phyloP scores from a whole-genome alignment of 352 stramenopile genomes.

The Thalassiosira sp. region DNA sequence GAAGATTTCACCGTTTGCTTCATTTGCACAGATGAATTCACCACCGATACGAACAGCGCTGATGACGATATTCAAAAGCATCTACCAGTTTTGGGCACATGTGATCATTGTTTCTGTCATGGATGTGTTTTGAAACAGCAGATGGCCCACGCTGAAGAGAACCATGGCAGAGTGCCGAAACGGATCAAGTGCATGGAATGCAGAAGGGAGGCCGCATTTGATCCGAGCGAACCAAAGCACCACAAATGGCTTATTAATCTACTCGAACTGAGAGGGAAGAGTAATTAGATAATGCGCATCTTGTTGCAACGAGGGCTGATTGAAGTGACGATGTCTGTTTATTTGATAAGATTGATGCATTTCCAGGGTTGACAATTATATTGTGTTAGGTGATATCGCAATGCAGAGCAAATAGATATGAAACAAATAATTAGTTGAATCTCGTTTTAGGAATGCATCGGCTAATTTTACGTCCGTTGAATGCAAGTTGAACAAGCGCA shows the following conservation, averaged over 20 bases:
- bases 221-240: not conserved
- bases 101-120: conserved; percentile 13
- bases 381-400: too few species aligned
- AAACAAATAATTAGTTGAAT: too few species aligned
- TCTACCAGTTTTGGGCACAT: conserved; percentile 13
- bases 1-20: conserved; percentile 3
- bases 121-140: conserved; percentile 19
- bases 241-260: conserved; percentile 8
- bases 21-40: conserved; percentile 9
- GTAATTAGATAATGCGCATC: too few species aligned
- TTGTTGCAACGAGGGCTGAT: too few species aligned
- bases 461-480: too few species aligned
- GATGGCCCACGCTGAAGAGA: not conserved
- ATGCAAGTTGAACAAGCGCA: too few species aligned
- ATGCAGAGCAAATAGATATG: too few species aligned
- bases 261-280: too few species aligned
- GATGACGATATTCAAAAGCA: conserved; percentile 4
- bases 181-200: conserved; percentile 22
- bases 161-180: conserved; percentile 1
- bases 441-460: too few species aligned
- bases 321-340: too few species aligned
- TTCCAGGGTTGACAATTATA: too few species aligned
- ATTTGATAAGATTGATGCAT: too few species aligned
- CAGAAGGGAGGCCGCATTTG: conserved; percentile 6
- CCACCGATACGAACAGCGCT: not conserved